Base-by-base conservation (phyloP, 2,329 filamentous ascomycete genomes). In the Scleromitrula shiraiana region DNA sequence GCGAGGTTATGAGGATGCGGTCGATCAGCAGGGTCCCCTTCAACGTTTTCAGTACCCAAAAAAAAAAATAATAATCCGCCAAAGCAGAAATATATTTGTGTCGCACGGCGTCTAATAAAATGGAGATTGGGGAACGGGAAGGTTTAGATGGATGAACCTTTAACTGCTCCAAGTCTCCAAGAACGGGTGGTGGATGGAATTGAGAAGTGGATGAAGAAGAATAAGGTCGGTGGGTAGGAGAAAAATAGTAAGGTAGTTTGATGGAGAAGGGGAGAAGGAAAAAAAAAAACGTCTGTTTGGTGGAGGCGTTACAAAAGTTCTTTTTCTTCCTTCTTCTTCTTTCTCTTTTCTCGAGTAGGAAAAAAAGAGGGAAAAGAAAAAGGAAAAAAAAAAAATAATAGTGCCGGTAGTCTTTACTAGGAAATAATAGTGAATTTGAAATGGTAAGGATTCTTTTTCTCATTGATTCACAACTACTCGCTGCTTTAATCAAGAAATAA, bases 21-120 rank as follows among this genome's bases (percentile, higher is more conserved):
- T 47, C 38, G 45, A 47, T 47, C 23, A 47, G 35, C 45, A 47
- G 45, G 45, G 45, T 43, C 39, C 45, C 10, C 29, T 33, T 19
- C 37, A 32, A 48, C 20, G 24, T 35, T 44, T 44, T 44, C 7
- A 14, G 30, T 17, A 27, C 20, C 24, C 33, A 39, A 33, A 22
- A 29, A 27, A 22, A 33, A 22, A 33, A 35, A 8, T 12, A 26
- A n/a, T 24, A 41, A 48, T 42, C 45, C 45, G 39, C 23, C 45
- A 35, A 42, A 23, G 37, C 10, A 41, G 12, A 27, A 35, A 20
- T 23, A 24, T 36, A 35, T 23, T 10, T 46, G 24, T 29, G 36
- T 46, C 24, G 44, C 26, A 46, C 44, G 44, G 44, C 44, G 44
- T 30, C 36, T 46, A 46, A 41, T 46, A 46, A 46, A 46, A 24